phyloP scores from a whole-genome alignment of 495 filamentous ascomycete species.

The Polyplosphaeria fusca region DNA sequence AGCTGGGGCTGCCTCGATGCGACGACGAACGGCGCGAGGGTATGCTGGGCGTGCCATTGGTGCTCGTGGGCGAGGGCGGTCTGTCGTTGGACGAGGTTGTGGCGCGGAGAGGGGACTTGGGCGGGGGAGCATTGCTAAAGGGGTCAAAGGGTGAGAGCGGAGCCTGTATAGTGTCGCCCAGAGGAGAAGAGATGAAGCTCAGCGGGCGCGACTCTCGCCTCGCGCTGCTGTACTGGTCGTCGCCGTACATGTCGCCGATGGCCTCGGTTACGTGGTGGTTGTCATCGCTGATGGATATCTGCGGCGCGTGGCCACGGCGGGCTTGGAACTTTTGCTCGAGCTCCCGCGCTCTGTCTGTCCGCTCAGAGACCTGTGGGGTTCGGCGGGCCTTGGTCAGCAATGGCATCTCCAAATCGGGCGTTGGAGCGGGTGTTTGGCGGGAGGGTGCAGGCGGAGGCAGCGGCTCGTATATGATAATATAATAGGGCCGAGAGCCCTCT shows the following conservation, averaged over 20 bases:
- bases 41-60: slow-evolving; percentile 24
- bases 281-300: slow-evolving; percentile 71
- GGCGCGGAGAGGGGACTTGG: slow-evolving; percentile 22
- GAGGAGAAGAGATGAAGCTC: slow-evolving; percentile 61
- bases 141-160: slow-evolving; percentile 22
- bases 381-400: slow-evolving; percentile 22
- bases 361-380: slow-evolving; percentile 35
- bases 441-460: not conserved
- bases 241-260: slow-evolving; percentile 93
- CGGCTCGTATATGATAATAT: not conserved
- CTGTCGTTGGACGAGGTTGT: slow-evolving; percentile 8
- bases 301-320: slow-evolving; percentile 60
- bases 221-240: slow-evolving; percentile 59
- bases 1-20: slow-evolving; percentile 51
- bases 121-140: slow-evolving; percentile 20
- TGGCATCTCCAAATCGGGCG: not conserved
- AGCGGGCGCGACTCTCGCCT: slow-evolving; percentile 55
- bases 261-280: slow-evolving; percentile 97
- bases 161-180: slow-evolving; percentile 38
- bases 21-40: slow-evolving; percentile 42
- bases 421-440: slow-evolving; percentile 2
- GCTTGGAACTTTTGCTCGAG: slow-evolving; percentile 40
- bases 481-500: not conserved
- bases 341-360: slow-evolving; percentile 43
- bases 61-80: slow-evolving; percentile 1